Percentiles rank a stretch among this genome's conserved stretches.
Conservation (phyloP, 2,329 filamentous ascomycete species). For the Sporothrix globosa region DNA sequence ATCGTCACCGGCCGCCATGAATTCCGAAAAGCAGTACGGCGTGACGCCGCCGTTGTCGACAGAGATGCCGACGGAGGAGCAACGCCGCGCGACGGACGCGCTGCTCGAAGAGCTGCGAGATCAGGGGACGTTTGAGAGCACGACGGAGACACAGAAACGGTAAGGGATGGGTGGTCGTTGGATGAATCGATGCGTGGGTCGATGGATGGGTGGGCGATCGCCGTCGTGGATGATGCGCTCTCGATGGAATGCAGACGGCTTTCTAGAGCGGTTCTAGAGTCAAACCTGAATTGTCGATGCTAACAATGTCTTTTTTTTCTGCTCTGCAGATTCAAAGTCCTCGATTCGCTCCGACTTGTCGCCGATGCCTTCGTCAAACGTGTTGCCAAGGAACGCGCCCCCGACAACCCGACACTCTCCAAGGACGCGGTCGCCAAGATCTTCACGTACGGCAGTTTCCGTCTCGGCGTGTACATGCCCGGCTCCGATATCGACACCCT, state of each 20-base stretch:
- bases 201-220: conserved; percentile 2
- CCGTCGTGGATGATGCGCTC: not conserved
- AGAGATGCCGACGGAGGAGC: conserved; percentile 72
- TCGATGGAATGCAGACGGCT: conserved; percentile 15
- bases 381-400: conserved; percentile 73
- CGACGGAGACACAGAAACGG: conserved; percentile 82
- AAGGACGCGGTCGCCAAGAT: conserved; percentile 88
- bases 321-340: conserved; percentile 64
- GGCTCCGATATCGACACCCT: conserved; percentile 98
- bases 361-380: conserved; percentile 84
- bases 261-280: not conserved
- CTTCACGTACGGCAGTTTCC: conserved; percentile 95
- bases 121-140: conserved; percentile 89
- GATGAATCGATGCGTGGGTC: not conserved
- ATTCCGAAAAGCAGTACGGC: conserved; percentile 53
- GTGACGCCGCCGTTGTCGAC: conserved; percentile 84
- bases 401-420: conserved; percentile 73
- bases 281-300: not conserved
- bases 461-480: conserved; percentile 89
- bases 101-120: conserved; percentile 82
- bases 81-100: conserved; percentile 75
- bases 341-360: conserved; percentile 76
- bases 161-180: conserved; percentile 42
- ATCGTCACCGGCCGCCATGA: conserved; percentile 33
- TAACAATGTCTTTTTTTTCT: not conserved